Percentiles rank a stretch among this genome's conserved stretches.
Conservation (phyloP, 2,329 filamentous ascomycete genomes). For the Penicillium decumbens region DNA sequence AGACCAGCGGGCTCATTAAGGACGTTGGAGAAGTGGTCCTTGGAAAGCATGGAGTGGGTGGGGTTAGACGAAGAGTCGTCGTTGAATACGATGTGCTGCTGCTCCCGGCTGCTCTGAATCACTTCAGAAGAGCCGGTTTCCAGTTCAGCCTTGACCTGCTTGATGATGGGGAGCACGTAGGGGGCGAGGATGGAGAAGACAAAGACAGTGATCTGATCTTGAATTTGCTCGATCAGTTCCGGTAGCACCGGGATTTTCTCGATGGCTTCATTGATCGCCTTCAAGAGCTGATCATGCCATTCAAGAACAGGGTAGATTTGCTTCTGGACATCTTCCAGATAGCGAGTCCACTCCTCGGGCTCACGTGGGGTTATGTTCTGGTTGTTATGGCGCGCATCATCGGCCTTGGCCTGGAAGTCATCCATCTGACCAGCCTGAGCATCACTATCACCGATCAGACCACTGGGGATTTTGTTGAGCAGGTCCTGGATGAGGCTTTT, state of each 20-base stretch:
- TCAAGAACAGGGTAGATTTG: constrained; percentile 87
- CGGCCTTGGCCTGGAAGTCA: constrained; percentile 71
- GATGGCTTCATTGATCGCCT: constrained; percentile 69
- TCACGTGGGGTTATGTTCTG: constrained; percentile 69
- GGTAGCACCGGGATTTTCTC: constrained; percentile 82
- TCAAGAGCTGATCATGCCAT: constrained; percentile 85
- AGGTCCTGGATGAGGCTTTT: constrained; percentile 73
- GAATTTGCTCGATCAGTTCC: constrained; percentile 77
- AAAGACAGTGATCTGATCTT: constrained; percentile 82
- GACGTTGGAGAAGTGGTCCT: constrained; percentile 89
- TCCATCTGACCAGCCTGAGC: constrained; percentile 67
- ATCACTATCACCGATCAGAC: constrained; percentile 66
- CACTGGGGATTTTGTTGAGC: constrained; percentile 73
- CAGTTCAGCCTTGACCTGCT: constrained; percentile 81
- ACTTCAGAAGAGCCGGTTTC: constrained; percentile 81
- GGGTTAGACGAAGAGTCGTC: constrained; percentile 73
- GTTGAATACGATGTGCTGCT: constrained; percentile 82
- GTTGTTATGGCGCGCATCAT: constrained; percentile 69
- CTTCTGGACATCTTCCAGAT: constrained; percentile 66
- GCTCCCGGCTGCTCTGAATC: constrained; percentile 74
- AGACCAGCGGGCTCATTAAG: constrained; percentile 85
- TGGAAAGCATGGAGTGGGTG: constrained; percentile 92
- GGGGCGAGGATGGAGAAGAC: constrained; percentile 89
- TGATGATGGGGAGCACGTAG: constrained; percentile 78
- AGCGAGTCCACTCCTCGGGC: constrained; percentile 77